phyloP scores from a whole-genome alignment of 176 grass and related monocot genomes.

The Cenchrus purpureus region DNA sequence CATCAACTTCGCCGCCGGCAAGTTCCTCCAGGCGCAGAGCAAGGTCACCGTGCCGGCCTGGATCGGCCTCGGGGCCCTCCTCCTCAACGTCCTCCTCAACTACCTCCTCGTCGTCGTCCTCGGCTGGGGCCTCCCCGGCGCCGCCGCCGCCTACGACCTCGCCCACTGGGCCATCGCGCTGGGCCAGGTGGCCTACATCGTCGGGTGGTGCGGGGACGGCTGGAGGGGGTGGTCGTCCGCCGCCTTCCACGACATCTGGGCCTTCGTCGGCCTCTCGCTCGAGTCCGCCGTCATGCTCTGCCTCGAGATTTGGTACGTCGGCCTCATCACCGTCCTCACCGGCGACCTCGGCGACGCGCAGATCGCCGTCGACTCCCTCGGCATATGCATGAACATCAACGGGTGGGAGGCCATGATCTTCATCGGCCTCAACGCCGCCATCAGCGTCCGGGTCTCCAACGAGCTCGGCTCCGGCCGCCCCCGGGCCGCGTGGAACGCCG shows the following conservation, averaged over 20 bases:
- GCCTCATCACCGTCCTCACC: conserved; percentile 52
- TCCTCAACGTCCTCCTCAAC: conserved; percentile 21
- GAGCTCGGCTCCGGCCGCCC: conserved; percentile 56
- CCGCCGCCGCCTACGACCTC: conserved; percentile 38
- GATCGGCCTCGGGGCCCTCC: conserved; percentile 40
- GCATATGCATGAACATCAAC: conserved; percentile 74
- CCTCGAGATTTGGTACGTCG: conserved; percentile 69
- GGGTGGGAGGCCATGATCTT: conserved; percentile 68
- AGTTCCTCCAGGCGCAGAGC: conserved; percentile 79
- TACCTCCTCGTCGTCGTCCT: conserved; percentile 48
- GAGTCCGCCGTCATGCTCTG: conserved; percentile 69
- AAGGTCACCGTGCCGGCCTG: conserved; percentile 52
- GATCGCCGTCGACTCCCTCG: conserved; percentile 59
- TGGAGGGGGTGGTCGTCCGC: conserved; percentile 54
- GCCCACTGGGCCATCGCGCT: conserved; percentile 49
- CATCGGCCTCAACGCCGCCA: conserved; percentile 64
- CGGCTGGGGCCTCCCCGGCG: conserved; percentile 37
- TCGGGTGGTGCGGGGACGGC: conserved; percentile 64
- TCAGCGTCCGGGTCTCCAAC: conserved; percentile 67
- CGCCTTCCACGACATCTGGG: conserved; percentile 42
- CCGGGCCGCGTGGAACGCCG: conserved; percentile 43
- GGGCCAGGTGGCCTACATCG: conserved; percentile 49
- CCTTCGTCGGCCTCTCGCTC: conserved; percentile 56
- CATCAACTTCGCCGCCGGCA: conserved; percentile 66
- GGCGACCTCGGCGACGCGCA: conserved; percentile 51